Evolutionary conservation across 768 basidiomycete species (phyloP).

Genomic region (Suillus luteus): DNA sequence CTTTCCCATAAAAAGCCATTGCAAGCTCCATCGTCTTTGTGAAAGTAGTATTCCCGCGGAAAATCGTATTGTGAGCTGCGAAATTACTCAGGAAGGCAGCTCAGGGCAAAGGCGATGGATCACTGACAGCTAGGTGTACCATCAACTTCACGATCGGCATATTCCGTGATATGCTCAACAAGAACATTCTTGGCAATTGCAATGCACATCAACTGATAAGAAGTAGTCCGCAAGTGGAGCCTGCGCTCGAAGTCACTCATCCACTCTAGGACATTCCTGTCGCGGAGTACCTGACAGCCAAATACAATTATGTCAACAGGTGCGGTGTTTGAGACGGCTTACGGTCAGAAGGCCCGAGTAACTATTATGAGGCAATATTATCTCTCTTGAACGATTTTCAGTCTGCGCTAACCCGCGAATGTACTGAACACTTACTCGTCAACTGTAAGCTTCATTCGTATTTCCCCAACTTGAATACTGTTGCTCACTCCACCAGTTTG

Average conservation of each 20-base stretch:
- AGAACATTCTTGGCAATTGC: slow-evolving; percentile 68
- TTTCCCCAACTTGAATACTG: slow-evolving; percentile 70
- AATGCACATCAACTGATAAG: slow-evolving; percentile 63
- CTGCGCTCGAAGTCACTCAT: slow-evolving; percentile 69
- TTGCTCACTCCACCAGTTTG: slow-evolving; percentile 47
- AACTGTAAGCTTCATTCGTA: slow-evolving; percentile 70
- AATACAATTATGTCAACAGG: slow-evolving; percentile 2
- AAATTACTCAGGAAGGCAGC: slow-evolving; percentile 7
- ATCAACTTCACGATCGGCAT: slow-evolving; percentile 71
- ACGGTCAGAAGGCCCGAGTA: slow-evolving; percentile 67
- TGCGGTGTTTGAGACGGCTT: slow-evolving; percentile 20
- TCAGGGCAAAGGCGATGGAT: neutral
- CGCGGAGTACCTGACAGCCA: slow-evolving; percentile 37
- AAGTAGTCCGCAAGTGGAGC: slow-evolving; percentile 64
- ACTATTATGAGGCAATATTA: slow-evolving; percentile 67
- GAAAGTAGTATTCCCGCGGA: slow-evolving; percentile 65
- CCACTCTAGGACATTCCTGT: slow-evolving; percentile 73
- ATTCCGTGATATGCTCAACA: slow-evolving; percentile 67
- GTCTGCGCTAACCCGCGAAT: slow-evolving; percentile 3
- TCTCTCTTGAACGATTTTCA: slow-evolving; percentile 53
- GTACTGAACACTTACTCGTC: slow-evolving; percentile 58
- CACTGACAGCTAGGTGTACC: slow-evolving; percentile 63
- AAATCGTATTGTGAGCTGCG: slow-evolving; percentile 75
- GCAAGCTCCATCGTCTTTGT: slow-evolving; percentile 78
- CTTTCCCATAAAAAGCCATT: slow-evolving; percentile 81